Base-by-base conservation (phyloP, 768 basidiomycete genomes). In the Termitomyces heimii region DNA sequence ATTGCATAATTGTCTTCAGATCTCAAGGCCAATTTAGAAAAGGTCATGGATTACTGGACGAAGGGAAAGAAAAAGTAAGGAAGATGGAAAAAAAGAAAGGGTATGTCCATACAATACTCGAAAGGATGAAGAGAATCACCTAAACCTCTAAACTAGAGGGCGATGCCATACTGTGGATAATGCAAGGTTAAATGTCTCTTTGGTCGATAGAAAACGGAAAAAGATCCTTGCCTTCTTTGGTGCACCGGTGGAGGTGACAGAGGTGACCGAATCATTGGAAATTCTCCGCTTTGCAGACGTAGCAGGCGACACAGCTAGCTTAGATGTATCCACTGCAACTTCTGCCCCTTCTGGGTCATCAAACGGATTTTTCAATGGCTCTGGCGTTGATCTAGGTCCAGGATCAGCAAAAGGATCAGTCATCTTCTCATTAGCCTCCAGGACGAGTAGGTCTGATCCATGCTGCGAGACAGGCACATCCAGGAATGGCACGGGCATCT, bases 341-440 rank as follows among this genome's bases (percentile, higher is more conserved):
- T n/a, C 42, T n/a, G 31, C 2, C 8, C n/a, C 34, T 32, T 52
- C 26, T 26, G 37, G 51, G n/a, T 64, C 63, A 40, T 64, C 63
- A 28, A 64, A 64, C 24, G 63, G 63, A 40, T 64, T 64, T 28
- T 39, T 37, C 37, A 53, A 22, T 22, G 35, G 37, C 35, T 14
- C 26, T 35, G 34, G 28, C 24, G 24, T 10, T 18, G 16, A 24
- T 9, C 18, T 40, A 39, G 22, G n/a, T 8, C 16, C 44, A 48
- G 63, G 62, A 32, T 65, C 61, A 13, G 55, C 60, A n/a, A 65
- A 64, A 7, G 65, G 65, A 49, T 63, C 45, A 18, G 28, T 31
- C 42, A 26, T 16, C 39, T 37, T 26, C 14, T 29, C 53, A 10
- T 57, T 37, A 18, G 20, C 34, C 28, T 24, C 18, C 13, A 46